Conservation (phyloP, 805 yeast genomes). For the Spathaspora girioi region DNA sequence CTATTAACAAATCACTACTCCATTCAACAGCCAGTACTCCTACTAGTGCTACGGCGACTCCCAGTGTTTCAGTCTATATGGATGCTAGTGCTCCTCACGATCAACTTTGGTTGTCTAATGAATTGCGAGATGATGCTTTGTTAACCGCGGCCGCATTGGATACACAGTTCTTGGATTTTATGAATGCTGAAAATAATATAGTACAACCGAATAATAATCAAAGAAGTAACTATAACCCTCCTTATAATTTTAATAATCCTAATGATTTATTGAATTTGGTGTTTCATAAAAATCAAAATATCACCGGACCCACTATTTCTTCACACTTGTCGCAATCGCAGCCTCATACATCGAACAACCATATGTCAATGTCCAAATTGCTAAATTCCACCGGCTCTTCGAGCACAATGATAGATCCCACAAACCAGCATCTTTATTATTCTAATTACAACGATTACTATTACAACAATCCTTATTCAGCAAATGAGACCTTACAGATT, state of each 20-base stretch:
- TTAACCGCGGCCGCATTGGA: slow-evolving; percentile 71
- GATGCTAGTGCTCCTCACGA: slow-evolving; percentile 29
- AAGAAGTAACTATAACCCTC: slow-evolving; percentile 2
- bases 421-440: slow-evolving; percentile 34
- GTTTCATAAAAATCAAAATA: slow-evolving; percentile 42
- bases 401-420: slow-evolving; percentile 25
- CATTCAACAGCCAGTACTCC: neutral
- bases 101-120: slow-evolving; percentile 68
- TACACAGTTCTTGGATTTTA: slow-evolving; percentile 53
- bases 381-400: slow-evolving; percentile 8
- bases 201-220: slow-evolving; percentile 5
- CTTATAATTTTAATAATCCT: slow-evolving; percentile 15
- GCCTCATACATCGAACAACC: slow-evolving; percentile 5
- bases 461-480: slow-evolving; percentile 37
- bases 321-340: slow-evolving; percentile 4
- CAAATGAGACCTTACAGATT: slow-evolving; percentile 36
- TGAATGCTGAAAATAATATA: slow-evolving; percentile 19
- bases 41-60: slow-evolving; percentile 2
- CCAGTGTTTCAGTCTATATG: slow-evolving; percentile 9
- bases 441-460: slow-evolving; percentile 36
- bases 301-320: slow-evolving; percentile 1
- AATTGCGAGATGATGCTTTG: slow-evolving; percentile 66
- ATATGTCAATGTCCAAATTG: slow-evolving; percentile 15
- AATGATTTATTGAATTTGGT: slow-evolving; percentile 46
- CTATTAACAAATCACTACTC: neutral